Evolutionary conservation across 2,329 filamentous ascomycete genomes (phyloP).

Genomic region (Penicillium sp.): DNA sequence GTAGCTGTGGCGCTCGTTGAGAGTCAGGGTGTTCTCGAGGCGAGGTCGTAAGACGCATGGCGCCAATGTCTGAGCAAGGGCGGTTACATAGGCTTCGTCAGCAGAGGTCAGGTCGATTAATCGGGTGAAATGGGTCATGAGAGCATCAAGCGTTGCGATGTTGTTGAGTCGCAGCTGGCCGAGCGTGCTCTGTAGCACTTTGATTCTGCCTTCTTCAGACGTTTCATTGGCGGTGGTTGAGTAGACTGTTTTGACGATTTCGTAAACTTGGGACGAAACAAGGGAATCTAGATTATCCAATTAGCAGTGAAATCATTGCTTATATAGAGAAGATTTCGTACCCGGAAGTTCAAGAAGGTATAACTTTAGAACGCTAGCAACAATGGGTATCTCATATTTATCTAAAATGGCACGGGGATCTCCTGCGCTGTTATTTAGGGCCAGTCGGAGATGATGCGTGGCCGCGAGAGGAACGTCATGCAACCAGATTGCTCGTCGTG

Average conservation of each 20-base stretch:
- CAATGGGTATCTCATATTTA: slow-evolving; percentile 88
- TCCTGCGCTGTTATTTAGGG: slow-evolving; percentile 81
- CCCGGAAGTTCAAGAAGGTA: slow-evolving; percentile 93
- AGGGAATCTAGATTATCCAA: slow-evolving; percentile 68
- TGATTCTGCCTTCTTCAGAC: slow-evolving; percentile 73
- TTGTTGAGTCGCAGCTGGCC: slow-evolving; percentile 93
- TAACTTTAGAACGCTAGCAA: slow-evolving; percentile 87
- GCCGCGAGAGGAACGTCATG: slow-evolving; percentile 82
- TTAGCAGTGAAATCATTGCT: slow-evolving; percentile 2
- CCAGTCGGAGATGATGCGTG: slow-evolving; percentile 76
- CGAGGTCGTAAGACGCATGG: slow-evolving; percentile 86
- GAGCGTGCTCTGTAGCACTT: slow-evolving; percentile 91
- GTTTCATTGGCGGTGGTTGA: slow-evolving; percentile 72
- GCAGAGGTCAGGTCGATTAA: slow-evolving; percentile 95
- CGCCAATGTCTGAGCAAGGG: slow-evolving; percentile 70
- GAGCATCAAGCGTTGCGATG: slow-evolving; percentile 96
- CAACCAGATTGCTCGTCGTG: slow-evolving; percentile 87
- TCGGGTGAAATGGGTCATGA: slow-evolving; percentile 96
- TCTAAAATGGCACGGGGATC: slow-evolving; percentile 72
- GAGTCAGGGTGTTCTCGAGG: slow-evolving; percentile 80
- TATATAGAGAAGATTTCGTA: slow-evolving; percentile 42
- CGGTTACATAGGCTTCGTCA: slow-evolving; percentile 76
- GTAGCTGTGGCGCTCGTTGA: slow-evolving; percentile 92
- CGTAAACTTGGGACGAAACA: slow-evolving; percentile 96
- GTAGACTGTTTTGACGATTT: slow-evolving; percentile 98